Evolutionary conservation across 148 eudicot genomes (phyloP).

Genomic region (Salicornia ramosissima): DNA sequence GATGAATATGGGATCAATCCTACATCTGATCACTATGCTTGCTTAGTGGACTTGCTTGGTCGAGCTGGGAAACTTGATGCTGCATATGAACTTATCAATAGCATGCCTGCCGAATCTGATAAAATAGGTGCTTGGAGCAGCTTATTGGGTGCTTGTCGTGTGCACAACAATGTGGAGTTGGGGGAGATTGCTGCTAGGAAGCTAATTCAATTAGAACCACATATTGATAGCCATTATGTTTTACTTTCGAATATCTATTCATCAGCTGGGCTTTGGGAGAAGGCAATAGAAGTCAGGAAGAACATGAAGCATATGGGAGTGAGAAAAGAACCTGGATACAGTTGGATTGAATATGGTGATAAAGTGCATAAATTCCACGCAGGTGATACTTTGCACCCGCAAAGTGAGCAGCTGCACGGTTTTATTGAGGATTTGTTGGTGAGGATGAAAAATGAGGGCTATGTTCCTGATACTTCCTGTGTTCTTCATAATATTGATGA

Average conservation of each 20-base stretch:
- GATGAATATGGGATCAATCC: constrained; percentile 46
- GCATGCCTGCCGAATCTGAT: constrained; percentile 53
- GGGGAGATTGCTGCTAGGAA: constrained; percentile 72
- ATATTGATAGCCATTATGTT: constrained; percentile 70
- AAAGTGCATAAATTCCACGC: constrained; percentile 65
- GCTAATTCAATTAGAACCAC: constrained; percentile 58
- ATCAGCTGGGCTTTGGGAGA: constrained; percentile 64
- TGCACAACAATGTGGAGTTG: constrained; percentile 54
- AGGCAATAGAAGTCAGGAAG: constrained; percentile 52
- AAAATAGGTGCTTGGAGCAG: constrained; percentile 68
- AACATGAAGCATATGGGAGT: constrained; percentile 65
- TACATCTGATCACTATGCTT: constrained; percentile 61
- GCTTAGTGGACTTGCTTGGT: constrained; percentile 76
- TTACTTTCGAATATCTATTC: constrained; percentile 71
- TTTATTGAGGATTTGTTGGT: constrained; percentile 41
- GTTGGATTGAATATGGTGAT: constrained; percentile 73
- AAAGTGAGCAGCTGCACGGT: constrained; percentile 35
- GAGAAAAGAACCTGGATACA: constrained; percentile 80
- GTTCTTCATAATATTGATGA: constrained; percentile 56
- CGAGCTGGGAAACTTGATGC: constrained; percentile 63
- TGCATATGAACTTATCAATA: constrained; percentile 51
- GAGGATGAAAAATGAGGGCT: constrained; percentile 57
- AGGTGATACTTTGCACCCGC: constrained; percentile 62
- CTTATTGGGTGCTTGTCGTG: constrained; percentile 76
- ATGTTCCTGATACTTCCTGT: constrained; percentile 63